A percentile compares a stretch with the other conserved stretches of the same genome.
Evolutionary conservation across 1,284 basidiomycete genomes (phyloP).

Genomic region (Chiua sp.): DNA sequence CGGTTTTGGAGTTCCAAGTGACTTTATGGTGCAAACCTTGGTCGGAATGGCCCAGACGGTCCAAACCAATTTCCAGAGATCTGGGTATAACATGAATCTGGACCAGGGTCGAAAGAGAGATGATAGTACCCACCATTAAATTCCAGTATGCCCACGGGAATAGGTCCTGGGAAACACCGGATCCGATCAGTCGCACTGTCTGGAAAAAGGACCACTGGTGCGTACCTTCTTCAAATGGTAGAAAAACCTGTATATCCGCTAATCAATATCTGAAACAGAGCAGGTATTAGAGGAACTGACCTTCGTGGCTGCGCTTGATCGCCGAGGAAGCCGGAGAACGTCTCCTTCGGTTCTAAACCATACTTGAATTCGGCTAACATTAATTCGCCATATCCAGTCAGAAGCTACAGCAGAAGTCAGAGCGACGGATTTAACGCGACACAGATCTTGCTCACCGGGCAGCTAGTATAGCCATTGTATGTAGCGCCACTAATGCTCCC

Average conservation of each 20-base stretch:
- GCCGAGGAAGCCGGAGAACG: conserved; percentile 69
- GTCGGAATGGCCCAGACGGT: conserved; percentile 53
- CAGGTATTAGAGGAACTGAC: conserved; percentile 39
- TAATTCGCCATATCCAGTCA: conserved; percentile 86
- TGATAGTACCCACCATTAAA: conserved; percentile 61
- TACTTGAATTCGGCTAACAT: conserved; percentile 94
- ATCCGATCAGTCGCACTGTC: neutral
- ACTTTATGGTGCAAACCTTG: conserved; percentile 41
- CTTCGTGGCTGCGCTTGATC: conserved; percentile 75
- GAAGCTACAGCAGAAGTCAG: conserved; percentile 52
- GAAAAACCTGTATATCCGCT: conserved; percentile 59
- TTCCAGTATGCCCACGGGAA: conserved; percentile 94
- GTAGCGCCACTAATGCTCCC: conserved; percentile 69
- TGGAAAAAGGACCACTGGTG: neutral
- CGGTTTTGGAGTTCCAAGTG: neutral
- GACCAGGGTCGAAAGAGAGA: neutral
- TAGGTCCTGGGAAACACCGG: conserved; percentile 55
- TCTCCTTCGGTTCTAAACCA: conserved; percentile 85
- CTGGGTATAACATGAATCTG: conserved; percentile 39
- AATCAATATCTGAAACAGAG: conserved; percentile 5
- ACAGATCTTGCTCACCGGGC: conserved; percentile 64
- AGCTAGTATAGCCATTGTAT: conserved; percentile 89
- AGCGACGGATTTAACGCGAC: conserved; percentile 1
- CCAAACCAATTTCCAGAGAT: conserved; percentile 76
- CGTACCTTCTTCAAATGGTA: conserved; percentile 92